Conservation (phyloP, 352 stramenopile genomes). For the Chrysophaeum taylorii region DNA sequence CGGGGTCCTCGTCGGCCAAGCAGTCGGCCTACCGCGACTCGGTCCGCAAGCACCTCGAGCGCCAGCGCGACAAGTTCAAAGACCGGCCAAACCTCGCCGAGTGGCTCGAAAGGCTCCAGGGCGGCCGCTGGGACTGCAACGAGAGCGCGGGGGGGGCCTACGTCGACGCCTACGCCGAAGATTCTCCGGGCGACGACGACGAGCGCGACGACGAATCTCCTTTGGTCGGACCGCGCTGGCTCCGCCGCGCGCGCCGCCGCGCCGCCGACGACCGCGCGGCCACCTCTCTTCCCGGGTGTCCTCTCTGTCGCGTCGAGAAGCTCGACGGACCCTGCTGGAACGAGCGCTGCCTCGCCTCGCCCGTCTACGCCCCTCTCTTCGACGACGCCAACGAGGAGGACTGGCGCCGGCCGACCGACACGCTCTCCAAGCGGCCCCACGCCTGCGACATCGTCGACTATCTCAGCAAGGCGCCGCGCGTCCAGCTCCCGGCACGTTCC, state of each 20-base stretch:
- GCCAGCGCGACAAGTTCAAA: neutral
- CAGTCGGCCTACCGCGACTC: neutral
- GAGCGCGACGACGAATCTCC: neutral
- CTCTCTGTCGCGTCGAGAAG: neutral
- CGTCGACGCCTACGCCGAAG: neutral
- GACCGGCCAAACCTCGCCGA: neutral
- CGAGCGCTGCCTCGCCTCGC: neutral
- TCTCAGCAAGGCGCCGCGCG: too few relatives aligned
- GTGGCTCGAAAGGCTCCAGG: slow-evolving; percentile 1
- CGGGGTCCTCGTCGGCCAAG: neutral
- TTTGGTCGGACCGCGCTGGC: neutral
- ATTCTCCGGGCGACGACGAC: neutral
- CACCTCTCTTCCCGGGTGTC: neutral
- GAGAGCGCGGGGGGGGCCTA: neutral
- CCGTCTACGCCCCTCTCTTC: neutral
- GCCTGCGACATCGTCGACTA: too few relatives aligned
- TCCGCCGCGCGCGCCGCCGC: neutral
- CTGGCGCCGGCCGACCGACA: too few relatives aligned
- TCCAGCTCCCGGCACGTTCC: too few relatives aligned
- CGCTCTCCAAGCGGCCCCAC: too few relatives aligned
- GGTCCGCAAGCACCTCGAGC: slow-evolving; percentile 7
- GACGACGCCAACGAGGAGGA: too few relatives aligned
- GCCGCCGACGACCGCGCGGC: neutral
- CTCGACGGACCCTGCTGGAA: slow-evolving; percentile 1
- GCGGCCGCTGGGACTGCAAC: neutral